A percentile compares a stretch with the other conserved stretches of the same genome.
Evolutionary conservation across 2,329 filamentous ascomycete species (phyloP).

Genomic region (Colletotrichum sidae): DNA sequence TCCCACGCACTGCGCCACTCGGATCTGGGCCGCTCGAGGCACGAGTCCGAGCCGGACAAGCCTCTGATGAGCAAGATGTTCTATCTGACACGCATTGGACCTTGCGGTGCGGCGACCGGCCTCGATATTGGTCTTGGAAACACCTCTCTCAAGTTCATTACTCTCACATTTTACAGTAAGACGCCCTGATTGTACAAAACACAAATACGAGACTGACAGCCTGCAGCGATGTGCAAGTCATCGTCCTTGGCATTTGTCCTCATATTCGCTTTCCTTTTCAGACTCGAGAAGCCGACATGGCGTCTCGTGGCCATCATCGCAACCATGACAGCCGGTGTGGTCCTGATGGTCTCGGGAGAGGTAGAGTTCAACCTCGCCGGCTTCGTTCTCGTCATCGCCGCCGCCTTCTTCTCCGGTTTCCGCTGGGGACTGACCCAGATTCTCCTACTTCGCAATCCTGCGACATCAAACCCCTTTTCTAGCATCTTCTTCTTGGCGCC

Average conservation of each 20-base stretch:
- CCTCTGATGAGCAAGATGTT: slow-evolving; percentile 88
- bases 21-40: slow-evolving; percentile 62
- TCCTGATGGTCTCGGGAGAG: slow-evolving; percentile 99
- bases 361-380: slow-evolving; percentile 88
- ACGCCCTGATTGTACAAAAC: background rate
- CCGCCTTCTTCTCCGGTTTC: slow-evolving; percentile 95
- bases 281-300: slow-evolving; percentile 87
- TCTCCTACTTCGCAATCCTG: slow-evolving; percentile 90
- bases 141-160: slow-evolving; percentile 95
- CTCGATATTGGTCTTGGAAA: slow-evolving; percentile 97
- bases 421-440: slow-evolving; percentile 99
- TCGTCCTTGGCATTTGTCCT: slow-evolving; percentile 95
- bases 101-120: slow-evolving; percentile 91
- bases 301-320: slow-evolving; percentile 88
- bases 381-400: slow-evolving; percentile 91
- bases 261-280: slow-evolving; percentile 93
- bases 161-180: slow-evolving; percentile 93
- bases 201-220: slow-evolving; percentile 40
- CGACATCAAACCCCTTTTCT: slow-evolving; percentile 95
- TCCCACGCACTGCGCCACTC: slow-evolving; percentile 57
- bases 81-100: slow-evolving; percentile 90
- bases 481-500: slow-evolving; percentile 98
- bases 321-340: slow-evolving; percentile 90
- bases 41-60: slow-evolving; percentile 64
- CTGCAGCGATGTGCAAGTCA: slow-evolving; percentile 94